phyloP scores from a whole-genome alignment of 2,329 filamentous ascomycete genomes.

The Cercospora brassicicola region DNA sequence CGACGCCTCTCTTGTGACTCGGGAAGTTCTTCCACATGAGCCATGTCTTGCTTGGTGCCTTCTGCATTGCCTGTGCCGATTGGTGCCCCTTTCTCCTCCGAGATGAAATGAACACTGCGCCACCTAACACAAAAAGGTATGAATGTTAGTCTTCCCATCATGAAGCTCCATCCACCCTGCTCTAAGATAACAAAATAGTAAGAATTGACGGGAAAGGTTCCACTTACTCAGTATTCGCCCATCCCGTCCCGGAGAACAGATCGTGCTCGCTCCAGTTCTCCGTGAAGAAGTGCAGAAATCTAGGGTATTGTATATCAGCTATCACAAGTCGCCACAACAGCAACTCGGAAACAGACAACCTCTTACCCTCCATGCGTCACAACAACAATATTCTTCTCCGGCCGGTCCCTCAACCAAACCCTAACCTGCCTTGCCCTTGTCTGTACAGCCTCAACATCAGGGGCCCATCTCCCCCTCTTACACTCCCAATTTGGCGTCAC shows the following conservation, averaged over 20 bases:
- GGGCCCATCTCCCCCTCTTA: constrained; percentile 57
- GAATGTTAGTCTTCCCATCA: background rate
- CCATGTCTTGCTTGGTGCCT: constrained; percentile 40
- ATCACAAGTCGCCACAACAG: background rate
- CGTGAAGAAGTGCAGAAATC: constrained; percentile 80
- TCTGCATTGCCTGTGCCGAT: background rate
- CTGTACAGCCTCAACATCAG: constrained; percentile 55
- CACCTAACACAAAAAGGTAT: background rate
- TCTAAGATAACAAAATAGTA: too few relatives aligned
- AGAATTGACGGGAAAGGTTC: background rate
- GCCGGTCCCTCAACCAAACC: constrained; percentile 53
- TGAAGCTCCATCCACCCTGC: background rate
- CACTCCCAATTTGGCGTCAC: constrained; percentile 68
- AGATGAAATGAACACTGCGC: constrained; percentile 64
- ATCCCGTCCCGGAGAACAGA: constrained; percentile 61
- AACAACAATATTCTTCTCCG: constrained; percentile 68
- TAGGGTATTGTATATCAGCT: constrained; percentile 35
- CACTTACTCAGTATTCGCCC: constrained; percentile 68
- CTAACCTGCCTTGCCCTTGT: constrained; percentile 63
- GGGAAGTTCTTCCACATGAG: constrained; percentile 38
- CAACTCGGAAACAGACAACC: background rate
- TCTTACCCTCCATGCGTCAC: constrained; percentile 67
- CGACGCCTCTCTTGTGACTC: constrained; percentile 11
- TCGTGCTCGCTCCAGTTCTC: constrained; percentile 71
- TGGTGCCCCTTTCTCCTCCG: background rate